These are phyloP conservation scores for Bruguiera gymnorhiza DNA, from an alignment of 345 rosid genomes.

Conservation along the genomic window DNA sequence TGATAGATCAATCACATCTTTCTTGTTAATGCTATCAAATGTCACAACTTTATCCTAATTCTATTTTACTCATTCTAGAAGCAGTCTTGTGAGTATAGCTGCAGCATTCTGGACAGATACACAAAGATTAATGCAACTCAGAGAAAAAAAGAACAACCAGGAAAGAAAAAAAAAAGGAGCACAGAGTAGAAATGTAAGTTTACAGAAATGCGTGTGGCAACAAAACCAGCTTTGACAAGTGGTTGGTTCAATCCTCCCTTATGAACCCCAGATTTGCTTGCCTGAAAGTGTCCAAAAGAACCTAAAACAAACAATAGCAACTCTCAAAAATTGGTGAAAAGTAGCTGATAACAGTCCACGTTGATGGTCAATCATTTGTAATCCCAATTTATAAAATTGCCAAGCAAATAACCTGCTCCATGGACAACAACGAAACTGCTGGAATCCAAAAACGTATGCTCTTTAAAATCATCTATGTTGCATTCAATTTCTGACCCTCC, in stretches of 20 bases:
- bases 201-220: constrained; percentile 90
- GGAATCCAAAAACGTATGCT: constrained; percentile 32
- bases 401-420: constrained; percentile 72
- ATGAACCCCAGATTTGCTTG: constrained; percentile 91
- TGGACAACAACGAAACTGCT: constrained; percentile 75
- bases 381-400: neutral
- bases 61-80: too few species aligned
- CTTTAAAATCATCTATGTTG: constrained; percentile 36
- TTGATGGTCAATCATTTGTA: constrained; percentile 2
- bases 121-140: neutral
- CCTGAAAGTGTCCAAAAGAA: constrained; percentile 97
- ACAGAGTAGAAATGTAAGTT: constrained; percentile 15
- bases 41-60: too few species aligned
- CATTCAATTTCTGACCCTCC: constrained; percentile 50
- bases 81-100: neutral
- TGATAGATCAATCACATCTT: neutral
- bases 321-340: neutral
- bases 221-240: constrained; percentile 86
- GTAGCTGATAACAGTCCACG: neutral
- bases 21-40: too few species aligned
- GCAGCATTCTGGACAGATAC: too few species aligned
- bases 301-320: constrained; percentile 40
- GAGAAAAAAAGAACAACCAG: neutral
- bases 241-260: constrained; percentile 75
- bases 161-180: neutral